Conservation (phyloP, 1,139 yeast genomes). For the Yamadazyma aaseri region DNA sequence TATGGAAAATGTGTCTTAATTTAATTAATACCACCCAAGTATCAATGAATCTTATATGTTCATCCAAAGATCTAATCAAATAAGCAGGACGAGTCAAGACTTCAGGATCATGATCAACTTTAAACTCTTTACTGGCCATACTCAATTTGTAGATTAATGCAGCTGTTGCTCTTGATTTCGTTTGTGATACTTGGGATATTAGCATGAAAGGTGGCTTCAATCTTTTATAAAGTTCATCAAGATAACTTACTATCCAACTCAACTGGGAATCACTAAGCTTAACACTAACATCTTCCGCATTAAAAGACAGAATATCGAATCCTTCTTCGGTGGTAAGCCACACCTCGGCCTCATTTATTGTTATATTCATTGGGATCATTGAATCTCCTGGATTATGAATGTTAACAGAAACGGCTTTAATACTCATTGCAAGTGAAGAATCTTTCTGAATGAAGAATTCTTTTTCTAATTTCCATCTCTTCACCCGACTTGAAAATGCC, state of each 20-base stretch:
- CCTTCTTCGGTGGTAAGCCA: slow-evolving; percentile 40
- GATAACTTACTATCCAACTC: slow-evolving; percentile 36
- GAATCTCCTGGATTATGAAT: slow-evolving; percentile 25
- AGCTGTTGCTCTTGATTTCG: slow-evolving; percentile 20
- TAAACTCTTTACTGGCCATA: slow-evolving; percentile 56
- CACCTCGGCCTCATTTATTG: slow-evolving; percentile 30
- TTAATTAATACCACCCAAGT: slow-evolving; percentile 87
- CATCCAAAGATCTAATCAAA: slow-evolving; percentile 64
- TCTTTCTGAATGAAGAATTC: slow-evolving; percentile 6
- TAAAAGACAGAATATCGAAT: slow-evolving; percentile 31
- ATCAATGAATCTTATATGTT: slow-evolving; percentile 77
- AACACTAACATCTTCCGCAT: slow-evolving; percentile 30
- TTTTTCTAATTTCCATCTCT: slow-evolving; percentile 11
- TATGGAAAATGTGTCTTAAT: slow-evolving; percentile 66
- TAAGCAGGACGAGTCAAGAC: slow-evolving; percentile 89
- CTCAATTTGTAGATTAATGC: slow-evolving; percentile 59
- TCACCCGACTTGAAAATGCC: slow-evolving; percentile 24
- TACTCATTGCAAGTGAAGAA: slow-evolving; percentile 31
- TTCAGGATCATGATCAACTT: slow-evolving; percentile 79
- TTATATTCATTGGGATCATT: slow-evolving; percentile 19
- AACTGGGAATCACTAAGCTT: slow-evolving; percentile 34
- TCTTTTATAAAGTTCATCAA: slow-evolving; percentile 17
- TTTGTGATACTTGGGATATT: slow-evolving; percentile 16
- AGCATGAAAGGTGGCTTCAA: slow-evolving; percentile 23
- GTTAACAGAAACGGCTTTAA: slow-evolving; percentile 26